phyloP scores from a whole-genome alignment of 2,329 filamentous ascomycete species.

The Pseudogymnoascus sp. region DNA sequence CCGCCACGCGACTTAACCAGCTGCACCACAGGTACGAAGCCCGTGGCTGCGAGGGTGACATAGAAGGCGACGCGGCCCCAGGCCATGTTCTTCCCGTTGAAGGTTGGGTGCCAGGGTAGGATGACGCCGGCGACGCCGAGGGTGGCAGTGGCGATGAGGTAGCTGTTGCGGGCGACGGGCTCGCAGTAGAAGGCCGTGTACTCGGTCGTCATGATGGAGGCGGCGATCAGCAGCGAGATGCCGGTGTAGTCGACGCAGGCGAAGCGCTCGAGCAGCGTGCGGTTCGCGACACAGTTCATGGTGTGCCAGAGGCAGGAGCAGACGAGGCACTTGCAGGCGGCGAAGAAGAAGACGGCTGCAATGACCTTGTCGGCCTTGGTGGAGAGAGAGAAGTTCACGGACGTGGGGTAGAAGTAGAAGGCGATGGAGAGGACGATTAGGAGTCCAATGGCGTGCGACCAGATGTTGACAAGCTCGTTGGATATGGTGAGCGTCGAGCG shows the following conservation, averaged over 20 bases:
- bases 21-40: constrained; percentile 82
- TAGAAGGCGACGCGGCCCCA: constrained; percentile 92
- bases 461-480: constrained; percentile 96
- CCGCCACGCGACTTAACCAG: constrained; percentile 68
- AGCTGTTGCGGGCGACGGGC: constrained; percentile 74
- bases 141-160: constrained; percentile 72
- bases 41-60: constrained; percentile 76
- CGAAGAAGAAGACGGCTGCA: constrained; percentile 90
- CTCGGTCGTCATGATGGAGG: constrained; percentile 95
- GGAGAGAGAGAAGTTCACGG: constrained; percentile 76
- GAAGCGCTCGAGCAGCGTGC: constrained; percentile 84
- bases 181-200: constrained; percentile 99
- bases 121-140: constrained; percentile 83
- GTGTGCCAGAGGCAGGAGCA: constrained; percentile 98
- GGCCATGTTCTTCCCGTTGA: constrained; percentile 87
- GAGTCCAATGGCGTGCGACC: constrained; percentile 89
- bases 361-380: constrained; percentile 85
- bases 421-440: constrained; percentile 79
- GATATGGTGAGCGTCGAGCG: constrained; percentile 75
- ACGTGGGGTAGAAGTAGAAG: constrained; percentile 91
- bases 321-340: constrained; percentile 86
- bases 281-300: constrained; percentile 92
- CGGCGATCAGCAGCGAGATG: constrained; percentile 88
- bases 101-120: constrained; percentile 89
- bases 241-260: constrained; percentile 98